Evolutionary conservation across 495 filamentous ascomycete species (phyloP).

Genomic region (Lasiosphaeriaceae sp.): DNA sequence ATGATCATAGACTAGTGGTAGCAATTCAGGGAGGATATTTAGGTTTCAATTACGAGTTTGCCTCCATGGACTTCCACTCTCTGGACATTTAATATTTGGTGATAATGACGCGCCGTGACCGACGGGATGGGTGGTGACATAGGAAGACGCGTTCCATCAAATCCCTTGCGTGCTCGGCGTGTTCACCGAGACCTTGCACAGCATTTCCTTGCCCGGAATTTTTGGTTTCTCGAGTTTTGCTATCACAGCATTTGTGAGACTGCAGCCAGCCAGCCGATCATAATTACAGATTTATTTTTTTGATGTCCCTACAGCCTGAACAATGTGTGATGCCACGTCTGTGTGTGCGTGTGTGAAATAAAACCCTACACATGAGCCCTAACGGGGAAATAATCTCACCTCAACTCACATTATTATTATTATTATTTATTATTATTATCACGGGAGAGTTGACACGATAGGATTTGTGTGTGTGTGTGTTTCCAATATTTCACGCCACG

Average conservation of each 20-base stretch:
- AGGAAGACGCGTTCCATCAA: not conserved
- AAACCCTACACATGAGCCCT: not conserved
- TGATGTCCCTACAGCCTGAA: not conserved
- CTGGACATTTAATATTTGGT: not conserved
- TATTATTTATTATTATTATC: not conserved
- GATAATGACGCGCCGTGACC: no score
- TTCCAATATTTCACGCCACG: not conserved
- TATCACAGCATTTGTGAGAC: not conserved
- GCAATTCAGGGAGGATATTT: not conserved
- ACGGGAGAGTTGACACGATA: no score
- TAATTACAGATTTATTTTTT: not conserved
- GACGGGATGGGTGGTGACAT: no score
- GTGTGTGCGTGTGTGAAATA: no score
- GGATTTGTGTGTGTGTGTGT: not conserved
- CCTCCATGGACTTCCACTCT: not conserved
- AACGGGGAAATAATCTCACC: not conserved
- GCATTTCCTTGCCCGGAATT: not conserved
- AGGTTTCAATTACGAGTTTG: not conserved
- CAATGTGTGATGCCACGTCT: not conserved
- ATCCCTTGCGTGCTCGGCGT: no score
- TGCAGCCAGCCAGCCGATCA: not conserved
- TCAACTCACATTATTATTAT: not conserved
- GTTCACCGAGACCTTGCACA: not conserved
- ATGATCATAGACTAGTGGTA: constrained; percentile 4
- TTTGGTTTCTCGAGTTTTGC: not conserved